Evolutionary conservation across 345 rosid species (phyloP).

Genomic region (Salix purpurea): DNA sequence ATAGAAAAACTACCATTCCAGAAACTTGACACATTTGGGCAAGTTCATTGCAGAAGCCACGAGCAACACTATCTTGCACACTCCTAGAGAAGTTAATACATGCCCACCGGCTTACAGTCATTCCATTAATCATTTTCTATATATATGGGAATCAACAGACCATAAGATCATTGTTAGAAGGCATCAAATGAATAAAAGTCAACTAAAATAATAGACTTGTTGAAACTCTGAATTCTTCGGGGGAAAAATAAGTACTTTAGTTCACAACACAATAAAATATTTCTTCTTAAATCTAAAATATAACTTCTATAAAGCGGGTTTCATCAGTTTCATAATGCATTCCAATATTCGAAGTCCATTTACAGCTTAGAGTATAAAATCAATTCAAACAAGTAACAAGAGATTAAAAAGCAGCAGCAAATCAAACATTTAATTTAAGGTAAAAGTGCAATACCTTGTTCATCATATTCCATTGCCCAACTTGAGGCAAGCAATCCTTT

Average conservation of each 20-base stretch:
- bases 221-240: background rate
- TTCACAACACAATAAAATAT: background rate
- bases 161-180: constrained; percentile 11
- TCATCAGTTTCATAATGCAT: background rate
- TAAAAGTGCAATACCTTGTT: constrained; percentile 55
- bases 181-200: background rate
- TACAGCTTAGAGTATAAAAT: background rate
- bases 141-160: constrained; percentile 2
- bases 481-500: constrained; percentile 95
- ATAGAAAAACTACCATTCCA: constrained; percentile 71
- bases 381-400: background rate
- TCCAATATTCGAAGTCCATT: background rate
- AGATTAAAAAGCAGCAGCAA: background rate
- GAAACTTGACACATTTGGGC: constrained; percentile 97
- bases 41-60: constrained; percentile 87
- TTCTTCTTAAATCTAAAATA: background rate
- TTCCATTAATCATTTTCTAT: constrained; percentile 97
- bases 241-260: background rate
- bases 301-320: background rate
- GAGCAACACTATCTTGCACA: constrained; percentile 91
- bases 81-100: constrained; percentile 94
- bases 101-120: constrained; percentile 93
- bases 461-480: constrained; percentile 99
- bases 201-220: background rate
- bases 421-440: background rate